Evolutionary conservation across 805 yeast species (phyloP).

Genomic region (Tetrapisispora iriomotensis): DNA sequence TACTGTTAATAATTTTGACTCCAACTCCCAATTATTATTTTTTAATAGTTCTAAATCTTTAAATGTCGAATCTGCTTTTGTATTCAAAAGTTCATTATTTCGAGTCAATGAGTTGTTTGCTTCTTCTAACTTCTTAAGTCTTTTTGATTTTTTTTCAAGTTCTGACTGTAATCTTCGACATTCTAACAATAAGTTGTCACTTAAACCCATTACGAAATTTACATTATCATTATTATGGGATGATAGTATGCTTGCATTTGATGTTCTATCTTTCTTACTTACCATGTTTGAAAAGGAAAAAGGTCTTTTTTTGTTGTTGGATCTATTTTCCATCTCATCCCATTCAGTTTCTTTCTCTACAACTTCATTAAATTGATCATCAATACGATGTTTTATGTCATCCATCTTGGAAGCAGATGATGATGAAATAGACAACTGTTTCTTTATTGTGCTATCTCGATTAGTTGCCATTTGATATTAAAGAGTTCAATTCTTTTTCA

Average conservation of each 20-base stretch:
- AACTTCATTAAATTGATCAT: background rate
- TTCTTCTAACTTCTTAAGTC: constrained; percentile 34
- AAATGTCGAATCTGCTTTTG: constrained; percentile 10
- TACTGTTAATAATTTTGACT: constrained; percentile 1
- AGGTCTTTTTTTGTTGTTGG: constrained; percentile 2
- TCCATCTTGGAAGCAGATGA: background rate
- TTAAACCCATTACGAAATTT: constrained; percentile 62
- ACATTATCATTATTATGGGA: constrained; percentile 41
- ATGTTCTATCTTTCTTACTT: constrained; percentile 10
- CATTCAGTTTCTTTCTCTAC: too few relatives aligned
- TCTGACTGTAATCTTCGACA: constrained; percentile 64
- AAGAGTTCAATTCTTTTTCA: too few relatives aligned
- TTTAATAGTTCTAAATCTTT: constrained; percentile 7
- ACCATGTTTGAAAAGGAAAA: constrained; percentile 8
- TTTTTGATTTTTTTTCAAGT: constrained; percentile 37
- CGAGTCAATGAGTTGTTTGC: constrained; percentile 32
- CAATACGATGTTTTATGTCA: background rate
- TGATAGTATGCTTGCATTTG: constrained; percentile 2
- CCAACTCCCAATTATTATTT: constrained; percentile 4
- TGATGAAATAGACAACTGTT: background rate
- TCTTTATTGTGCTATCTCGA: background rate
- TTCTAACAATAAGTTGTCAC: constrained; percentile 61
- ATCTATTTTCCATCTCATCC: too few relatives aligned
- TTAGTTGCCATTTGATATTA: background rate
- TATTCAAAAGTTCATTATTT: constrained; percentile 30